Evolutionary conservation across 441 rosid species (phyloP).

Genomic region (Kokia cookei): DNA sequence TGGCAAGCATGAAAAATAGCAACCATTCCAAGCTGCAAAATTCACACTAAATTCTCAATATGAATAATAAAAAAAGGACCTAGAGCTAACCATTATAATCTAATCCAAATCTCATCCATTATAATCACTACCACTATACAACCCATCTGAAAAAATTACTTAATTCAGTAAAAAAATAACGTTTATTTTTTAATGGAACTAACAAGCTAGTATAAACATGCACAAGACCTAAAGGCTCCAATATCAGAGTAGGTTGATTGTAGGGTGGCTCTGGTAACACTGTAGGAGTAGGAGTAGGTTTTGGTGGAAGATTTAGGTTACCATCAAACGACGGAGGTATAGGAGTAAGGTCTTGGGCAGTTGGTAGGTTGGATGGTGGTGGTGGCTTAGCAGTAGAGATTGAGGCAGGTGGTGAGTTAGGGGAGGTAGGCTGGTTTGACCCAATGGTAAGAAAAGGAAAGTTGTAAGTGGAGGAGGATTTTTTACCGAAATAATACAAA

Average conservation of each 20-base stretch:
- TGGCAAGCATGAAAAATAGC: conserved; percentile 35
- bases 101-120: neutral
- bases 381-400: no score
- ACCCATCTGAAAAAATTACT: neutral
- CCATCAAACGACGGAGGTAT: no score
- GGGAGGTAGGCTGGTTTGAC: no score
- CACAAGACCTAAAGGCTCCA: conserved; percentile 54
- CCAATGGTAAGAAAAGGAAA: no score
- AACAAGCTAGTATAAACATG: conserved; percentile 33
- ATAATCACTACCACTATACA: neutral
- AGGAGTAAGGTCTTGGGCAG: no score
- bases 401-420: no score
- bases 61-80: neutral
- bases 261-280: conserved; percentile 21
- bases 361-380: no score
- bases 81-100: neutral
- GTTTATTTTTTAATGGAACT: neutral
- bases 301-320: no score
- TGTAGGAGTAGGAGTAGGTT: no score
- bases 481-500: no score
- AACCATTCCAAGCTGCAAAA: neutral
- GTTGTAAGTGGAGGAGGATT: no score
- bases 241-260: conserved; percentile 42
- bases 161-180: neutral
- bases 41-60: neutral